Evolutionary conservation across 257 asterid genomes (phyloP).

Genomic region (Mitragyna speciosa): DNA sequence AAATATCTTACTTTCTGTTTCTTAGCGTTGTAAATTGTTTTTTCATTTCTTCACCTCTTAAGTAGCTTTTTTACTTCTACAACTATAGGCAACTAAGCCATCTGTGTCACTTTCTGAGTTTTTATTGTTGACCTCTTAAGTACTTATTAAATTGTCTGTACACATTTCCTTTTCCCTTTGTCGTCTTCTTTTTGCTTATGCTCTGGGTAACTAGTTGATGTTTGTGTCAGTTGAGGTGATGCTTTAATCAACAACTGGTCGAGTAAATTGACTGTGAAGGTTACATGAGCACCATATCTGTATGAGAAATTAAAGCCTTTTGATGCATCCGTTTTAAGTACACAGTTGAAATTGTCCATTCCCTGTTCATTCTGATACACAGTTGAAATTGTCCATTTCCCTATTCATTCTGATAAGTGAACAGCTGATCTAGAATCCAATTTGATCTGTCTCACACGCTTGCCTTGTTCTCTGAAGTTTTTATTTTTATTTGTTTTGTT

Average conservation of each 20-base stretch:
- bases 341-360: neutral
- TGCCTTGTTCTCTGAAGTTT: neutral
- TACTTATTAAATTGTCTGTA: neutral
- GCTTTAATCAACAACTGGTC: slow-evolving; percentile 8
- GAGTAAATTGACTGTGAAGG: neutral
- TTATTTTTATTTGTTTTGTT: neutral
- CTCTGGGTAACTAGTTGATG: neutral
- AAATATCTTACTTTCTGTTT: neutral
- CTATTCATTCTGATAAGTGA: neutral
- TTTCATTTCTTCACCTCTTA: neutral
- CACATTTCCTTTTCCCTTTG: neutral
- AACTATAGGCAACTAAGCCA: neutral
- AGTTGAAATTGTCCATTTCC: neutral
- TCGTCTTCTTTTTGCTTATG: neutral
- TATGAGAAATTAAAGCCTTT: neutral
- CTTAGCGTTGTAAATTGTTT: neutral
- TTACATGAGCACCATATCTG: neutral
- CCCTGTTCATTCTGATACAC: neutral
- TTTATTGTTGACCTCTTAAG: neutral
- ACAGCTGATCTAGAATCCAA: neutral
- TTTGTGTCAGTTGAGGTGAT: neutral
- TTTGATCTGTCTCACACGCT: neutral
- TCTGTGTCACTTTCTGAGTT: neutral
- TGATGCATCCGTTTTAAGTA: neutral
- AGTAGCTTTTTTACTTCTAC: neutral